phyloP scores from a whole-genome alignment of 2,329 filamentous ascomycete genomes.

The Aspergillus novoparasiticus region DNA sequence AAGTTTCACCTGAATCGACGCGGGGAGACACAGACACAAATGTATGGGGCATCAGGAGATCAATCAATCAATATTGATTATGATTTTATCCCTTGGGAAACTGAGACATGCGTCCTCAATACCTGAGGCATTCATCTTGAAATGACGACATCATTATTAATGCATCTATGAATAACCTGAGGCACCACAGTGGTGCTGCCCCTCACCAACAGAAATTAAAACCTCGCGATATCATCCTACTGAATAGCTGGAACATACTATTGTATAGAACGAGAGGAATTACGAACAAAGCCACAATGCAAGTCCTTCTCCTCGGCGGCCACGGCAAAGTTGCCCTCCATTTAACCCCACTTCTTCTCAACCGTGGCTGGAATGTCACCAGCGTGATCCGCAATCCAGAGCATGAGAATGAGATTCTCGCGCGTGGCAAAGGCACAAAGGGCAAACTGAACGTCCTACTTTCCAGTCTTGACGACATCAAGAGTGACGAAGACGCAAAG shows the following conservation, averaged over 20 bases:
- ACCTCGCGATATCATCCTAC: background rate
- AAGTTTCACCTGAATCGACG: background rate
- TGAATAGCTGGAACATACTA: background rate
- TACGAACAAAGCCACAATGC: slow-evolving; percentile 28
- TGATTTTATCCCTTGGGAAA: background rate
- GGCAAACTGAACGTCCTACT: slow-evolving; percentile 71
- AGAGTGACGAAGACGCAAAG: slow-evolving; percentile 63
- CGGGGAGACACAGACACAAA: background rate
- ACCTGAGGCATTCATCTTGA: background rate
- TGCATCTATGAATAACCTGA: background rate
- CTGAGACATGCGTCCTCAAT: background rate
- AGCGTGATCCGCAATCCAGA: slow-evolving; percentile 74
- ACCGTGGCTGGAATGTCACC: slow-evolving; percentile 74
- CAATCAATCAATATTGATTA: background rate
- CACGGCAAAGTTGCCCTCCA: slow-evolving; percentile 77
- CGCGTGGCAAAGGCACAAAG: slow-evolving; percentile 58
- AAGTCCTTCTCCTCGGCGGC: slow-evolving; percentile 75
- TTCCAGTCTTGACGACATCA: slow-evolving; percentile 71
- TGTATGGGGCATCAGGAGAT: background rate
- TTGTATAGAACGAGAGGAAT: background rate
- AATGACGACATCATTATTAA: slow-evolving; percentile 6
- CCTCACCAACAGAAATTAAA: background rate
- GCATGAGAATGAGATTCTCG: slow-evolving; percentile 66
- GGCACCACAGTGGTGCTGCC: background rate
- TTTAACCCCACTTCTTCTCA: slow-evolving; percentile 74